phyloP scores from a whole-genome alignment of 2,329 filamentous ascomycete species.

The Cladobotryum protrusum region DNA sequence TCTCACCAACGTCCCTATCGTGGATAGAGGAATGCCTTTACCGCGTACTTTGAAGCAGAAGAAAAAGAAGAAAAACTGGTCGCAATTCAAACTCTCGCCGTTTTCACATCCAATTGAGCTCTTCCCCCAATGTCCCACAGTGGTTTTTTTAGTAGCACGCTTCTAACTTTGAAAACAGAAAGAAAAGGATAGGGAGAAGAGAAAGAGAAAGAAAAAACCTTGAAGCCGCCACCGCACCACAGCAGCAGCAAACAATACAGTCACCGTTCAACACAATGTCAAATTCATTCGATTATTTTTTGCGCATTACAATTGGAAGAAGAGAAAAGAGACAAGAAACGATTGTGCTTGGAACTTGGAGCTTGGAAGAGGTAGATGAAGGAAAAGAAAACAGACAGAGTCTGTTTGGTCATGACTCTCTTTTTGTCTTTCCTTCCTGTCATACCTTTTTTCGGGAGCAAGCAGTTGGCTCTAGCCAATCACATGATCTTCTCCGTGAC shows the following conservation, averaged over 20 bases:
- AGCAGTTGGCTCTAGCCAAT: neutral
- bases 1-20: neutral
- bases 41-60: neutral
- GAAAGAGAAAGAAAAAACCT: too few relatives aligned
- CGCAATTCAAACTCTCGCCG: too few relatives aligned
- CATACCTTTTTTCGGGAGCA: conserved; percentile 1
- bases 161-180: too few relatives aligned
- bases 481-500: neutral
- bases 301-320: neutral
- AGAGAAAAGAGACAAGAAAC: neutral
- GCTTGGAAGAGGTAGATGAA: too few relatives aligned
- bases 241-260: too few relatives aligned
- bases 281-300: neutral
- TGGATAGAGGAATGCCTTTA: neutral
- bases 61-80: neutral
- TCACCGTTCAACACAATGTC: neutral
- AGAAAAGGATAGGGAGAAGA: too few relatives aligned
- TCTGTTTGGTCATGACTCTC: neutral
- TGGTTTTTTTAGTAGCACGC: too few relatives aligned
- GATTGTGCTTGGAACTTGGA: too few relatives aligned
- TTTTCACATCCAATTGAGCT: too few relatives aligned
- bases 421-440: neutral
- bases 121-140: too few relatives aligned
- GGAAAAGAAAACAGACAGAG: too few relatives aligned
- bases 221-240: too few relatives aligned